Evolutionary conservation across 2,329 filamentous ascomycete genomes (phyloP), one percentile per base, ranked within the genome.

Genomic region (Pseudogymnoascus verrucosus): DNA sequence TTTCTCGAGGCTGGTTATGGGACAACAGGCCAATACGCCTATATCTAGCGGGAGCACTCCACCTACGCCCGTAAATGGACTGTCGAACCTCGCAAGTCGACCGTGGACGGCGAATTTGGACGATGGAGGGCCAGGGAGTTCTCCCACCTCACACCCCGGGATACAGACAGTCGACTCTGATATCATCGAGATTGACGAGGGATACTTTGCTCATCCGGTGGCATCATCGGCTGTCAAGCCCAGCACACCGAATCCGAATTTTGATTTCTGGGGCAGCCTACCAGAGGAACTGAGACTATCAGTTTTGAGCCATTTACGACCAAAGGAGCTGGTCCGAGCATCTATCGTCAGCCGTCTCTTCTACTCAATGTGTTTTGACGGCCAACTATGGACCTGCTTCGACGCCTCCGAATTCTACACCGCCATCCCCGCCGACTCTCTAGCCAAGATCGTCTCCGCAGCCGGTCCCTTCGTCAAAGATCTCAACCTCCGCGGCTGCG

Each of bases 391-490:
- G 95, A 87, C 86, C 3, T 85, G 83, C 44, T 82, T 98, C 60
- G 92, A 98, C 74, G 86, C 90, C 1, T 88, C 91, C 6, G 87
- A 90, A 60, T 98, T 93, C 75, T 97, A 98, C 73, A 84, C 84
- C 67, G 85, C 92, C 62, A 98, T 98, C 67, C 89, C 93, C 0
- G 90, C 89, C 21, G 87, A 90, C 67, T 90, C 90, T 0, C 78
- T 99, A 59, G 85, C 92, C 63, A 91, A 89, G 71, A 92, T 98
- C 66, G 92, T 98, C 71, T 85, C 87, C 0, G 82, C 87, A 3
- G 91, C 92, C 1, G 95, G 93, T 0, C 91, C 93, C 0, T 99
- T 98, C 70, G 86, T 98, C 62, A 90, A 90, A 69, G 87, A 96
- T 69, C 81, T 99, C 63, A 98, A 98, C 71, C 82, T 99, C 2